These are phyloP conservation scores for Gaertneriomyces semiglobifer DNA, from an alignment of 192 early-diverging fungal species.

Conservation along the genomic window DNA sequence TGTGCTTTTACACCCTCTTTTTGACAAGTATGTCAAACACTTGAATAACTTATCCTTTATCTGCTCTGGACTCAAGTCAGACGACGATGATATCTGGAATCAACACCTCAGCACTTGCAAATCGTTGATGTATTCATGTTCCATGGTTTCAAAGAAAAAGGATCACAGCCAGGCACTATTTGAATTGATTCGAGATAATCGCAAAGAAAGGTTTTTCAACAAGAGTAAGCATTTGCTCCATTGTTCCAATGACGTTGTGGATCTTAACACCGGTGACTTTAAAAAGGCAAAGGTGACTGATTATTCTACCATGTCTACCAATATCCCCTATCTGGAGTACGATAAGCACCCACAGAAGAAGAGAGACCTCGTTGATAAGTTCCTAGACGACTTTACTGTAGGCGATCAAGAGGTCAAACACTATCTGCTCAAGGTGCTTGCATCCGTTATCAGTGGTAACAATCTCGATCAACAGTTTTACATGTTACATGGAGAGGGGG, in stretches of 20 bases:
- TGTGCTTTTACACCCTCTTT: neutral
- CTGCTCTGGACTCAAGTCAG: neutral
- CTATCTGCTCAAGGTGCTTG: neutral
- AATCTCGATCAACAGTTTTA: neutral
- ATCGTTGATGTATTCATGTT: neutral
- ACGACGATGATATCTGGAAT: neutral
- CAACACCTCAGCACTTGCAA: neutral
- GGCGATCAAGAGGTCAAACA: neutral
- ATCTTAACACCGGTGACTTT: neutral
- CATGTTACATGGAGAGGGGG: conserved; percentile 4
- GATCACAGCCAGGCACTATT: conserved; percentile 1
- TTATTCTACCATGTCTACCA: conserved; percentile 10
- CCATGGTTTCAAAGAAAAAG: conserved; percentile 1
- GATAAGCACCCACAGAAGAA: conserved; percentile 9
- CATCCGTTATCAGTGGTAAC: neutral
- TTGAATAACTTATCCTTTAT: neutral
- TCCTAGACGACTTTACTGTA: neutral
- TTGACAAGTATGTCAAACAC: neutral
- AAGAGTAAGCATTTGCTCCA: neutral
- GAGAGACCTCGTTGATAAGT: neutral
- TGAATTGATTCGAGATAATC: conserved; percentile 7
- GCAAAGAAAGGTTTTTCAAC: conserved; percentile 4
- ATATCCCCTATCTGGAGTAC: neutral
- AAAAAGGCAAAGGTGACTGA: neutral
- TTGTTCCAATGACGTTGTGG: conserved; percentile 4